Evolutionary conservation across 495 filamentous ascomycete species (phyloP), one percentile per base, ranked within the genome.

Genomic region (Schizothecium vesticola): DNA sequence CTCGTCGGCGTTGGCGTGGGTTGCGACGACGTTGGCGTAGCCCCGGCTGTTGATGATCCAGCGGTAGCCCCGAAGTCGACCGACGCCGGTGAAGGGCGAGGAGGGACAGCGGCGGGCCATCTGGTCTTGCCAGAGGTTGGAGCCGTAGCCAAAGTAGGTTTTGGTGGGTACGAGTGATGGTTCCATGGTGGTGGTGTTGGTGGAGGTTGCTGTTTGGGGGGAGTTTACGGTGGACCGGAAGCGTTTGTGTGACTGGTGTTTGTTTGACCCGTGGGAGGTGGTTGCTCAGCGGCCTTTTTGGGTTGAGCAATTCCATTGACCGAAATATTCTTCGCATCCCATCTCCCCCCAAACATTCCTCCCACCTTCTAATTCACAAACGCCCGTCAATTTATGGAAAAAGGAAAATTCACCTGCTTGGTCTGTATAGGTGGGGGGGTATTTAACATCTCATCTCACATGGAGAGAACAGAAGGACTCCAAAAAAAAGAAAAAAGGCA

Each of bases 11-110:
- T 63, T 63, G 25, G 59, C 25, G 22, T 24, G 63, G 4, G 59
- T 67, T n/a, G 56, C 22, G n/a, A 77, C 73, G 21, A 82, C 72
- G 70, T 81, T 83, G 31, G 81, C 81, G 55, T 77, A 80, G 13
- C 81, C 79, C 1, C 80, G 73, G 12, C 69, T 64, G 70, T 82
- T 83, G 75, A 83, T 82, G 61, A 80, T 74, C 81, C 81, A 83
- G 1, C 64, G 69, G 71, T 78, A 81, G 1, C 75, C 75, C 10
- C 60, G 56, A n/a, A 83, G 73, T n/a, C 72, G 70, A 2, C 74
- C 80, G 9, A 82, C 65, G 12, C 80, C 81, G 24, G 75, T 26
- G 43, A 76, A 72, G 8, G 71, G 73, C 10, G 79, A 79, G 23
- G 4, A 36, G 3, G 80, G 80, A 59, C 81, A 83, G 21, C 79